Conservation (phyloP, 345 rosid species). For the Laguncularia racemosa region DNA sequence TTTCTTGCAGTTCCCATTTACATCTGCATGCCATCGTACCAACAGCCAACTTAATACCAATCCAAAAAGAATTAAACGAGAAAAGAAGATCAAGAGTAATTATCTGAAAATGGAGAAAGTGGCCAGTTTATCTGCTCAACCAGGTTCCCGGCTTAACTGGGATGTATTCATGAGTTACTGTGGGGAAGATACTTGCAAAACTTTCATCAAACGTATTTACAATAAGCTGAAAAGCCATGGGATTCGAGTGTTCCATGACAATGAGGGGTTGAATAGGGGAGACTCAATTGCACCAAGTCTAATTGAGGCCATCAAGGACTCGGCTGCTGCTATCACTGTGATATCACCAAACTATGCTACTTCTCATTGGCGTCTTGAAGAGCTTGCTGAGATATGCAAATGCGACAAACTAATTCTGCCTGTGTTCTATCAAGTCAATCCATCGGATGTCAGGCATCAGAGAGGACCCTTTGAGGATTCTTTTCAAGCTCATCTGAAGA, state of each 20-base stretch:
- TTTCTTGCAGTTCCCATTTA: too few relatives aligned
- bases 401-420: constrained; percentile 18
- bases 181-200: constrained; percentile 20
- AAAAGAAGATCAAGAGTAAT: too few relatives aligned
- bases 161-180: constrained; percentile 32
- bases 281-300: constrained; percentile 10
- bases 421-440: constrained; percentile 17
- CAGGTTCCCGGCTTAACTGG: constrained; percentile 13
- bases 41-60: not conserved
- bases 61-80: too few relatives aligned
- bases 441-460: constrained; percentile 14
- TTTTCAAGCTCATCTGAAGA: not conserved
- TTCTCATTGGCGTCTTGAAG: constrained; percentile 26
- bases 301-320: constrained; percentile 19
- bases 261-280: constrained; percentile 14
- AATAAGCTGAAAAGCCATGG: constrained; percentile 7
- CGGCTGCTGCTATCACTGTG: constrained; percentile 14
- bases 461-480: not conserved
- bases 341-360: constrained; percentile 18
- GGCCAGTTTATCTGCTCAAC: not conserved
- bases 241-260: constrained; percentile 15
- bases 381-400: constrained; percentile 18
- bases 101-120: not conserved
- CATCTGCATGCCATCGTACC: not conserved
- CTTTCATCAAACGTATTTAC: constrained; percentile 16